phyloP scores from a whole-genome alignment of 2,329 filamentous ascomycete genomes.

The Fragosphaeria purpurea region DNA sequence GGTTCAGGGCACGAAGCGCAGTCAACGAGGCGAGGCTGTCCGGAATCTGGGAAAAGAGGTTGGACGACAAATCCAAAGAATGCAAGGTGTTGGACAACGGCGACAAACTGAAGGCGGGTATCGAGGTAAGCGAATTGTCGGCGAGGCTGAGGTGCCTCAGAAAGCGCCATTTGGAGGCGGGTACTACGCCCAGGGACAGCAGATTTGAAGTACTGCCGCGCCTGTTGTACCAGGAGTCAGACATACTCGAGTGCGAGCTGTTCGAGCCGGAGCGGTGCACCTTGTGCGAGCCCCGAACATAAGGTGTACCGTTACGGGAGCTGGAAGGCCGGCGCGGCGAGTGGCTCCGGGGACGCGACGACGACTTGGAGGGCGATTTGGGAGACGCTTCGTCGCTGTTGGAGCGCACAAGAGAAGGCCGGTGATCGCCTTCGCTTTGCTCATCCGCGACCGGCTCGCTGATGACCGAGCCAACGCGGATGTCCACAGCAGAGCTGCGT shows the following conservation, averaged over 20 bases:
- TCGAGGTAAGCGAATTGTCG: slow-evolving; percentile 79
- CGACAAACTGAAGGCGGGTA: slow-evolving; percentile 63
- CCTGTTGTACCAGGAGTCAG: slow-evolving; percentile 53
- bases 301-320: slow-evolving; percentile 57
- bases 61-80: slow-evolving; percentile 85
- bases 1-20: slow-evolving; percentile 80
- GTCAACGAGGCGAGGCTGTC: slow-evolving; percentile 81
- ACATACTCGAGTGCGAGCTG: slow-evolving; percentile 76
- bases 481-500: slow-evolving; percentile 35
- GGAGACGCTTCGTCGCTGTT: slow-evolving; percentile 35
- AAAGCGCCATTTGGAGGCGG: slow-evolving; percentile 88
- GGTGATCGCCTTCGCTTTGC: slow-evolving; percentile 26
- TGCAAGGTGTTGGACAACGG: slow-evolving; percentile 82
- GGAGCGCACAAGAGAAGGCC: slow-evolving; percentile 35
- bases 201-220: slow-evolving; percentile 72
- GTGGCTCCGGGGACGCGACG: slow-evolving; percentile 57
- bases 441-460: slow-evolving; percentile 36
- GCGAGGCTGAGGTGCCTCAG: slow-evolving; percentile 82
- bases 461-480: slow-evolving; percentile 50
- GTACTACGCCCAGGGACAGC: slow-evolving; percentile 59
- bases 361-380: slow-evolving; percentile 31
- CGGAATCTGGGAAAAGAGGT: slow-evolving; percentile 88
- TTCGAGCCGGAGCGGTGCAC: slow-evolving; percentile 81
- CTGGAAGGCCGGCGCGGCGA: slow-evolving; percentile 71
- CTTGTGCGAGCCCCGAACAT: slow-evolving; percentile 60